Conservation (phyloP, 2,329 filamentous ascomycete species). For the Diaporthe eres region DNA sequence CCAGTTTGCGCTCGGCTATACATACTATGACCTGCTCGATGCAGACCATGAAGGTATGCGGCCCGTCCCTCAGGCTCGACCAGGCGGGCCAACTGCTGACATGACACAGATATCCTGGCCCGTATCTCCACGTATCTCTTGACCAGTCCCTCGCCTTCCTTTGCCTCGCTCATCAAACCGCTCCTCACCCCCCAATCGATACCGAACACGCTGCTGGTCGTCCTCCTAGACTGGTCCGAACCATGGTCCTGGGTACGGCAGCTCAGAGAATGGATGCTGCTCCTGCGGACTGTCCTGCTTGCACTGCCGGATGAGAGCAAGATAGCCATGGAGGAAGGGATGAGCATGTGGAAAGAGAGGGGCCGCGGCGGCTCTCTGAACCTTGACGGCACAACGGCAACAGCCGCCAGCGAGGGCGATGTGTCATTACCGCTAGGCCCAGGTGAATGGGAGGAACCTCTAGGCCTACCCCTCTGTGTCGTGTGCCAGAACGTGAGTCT, state of each 20-base stretch:
- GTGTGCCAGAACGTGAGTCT: slow-evolving; percentile 91
- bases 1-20: slow-evolving; percentile 92
- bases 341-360: slow-evolving; percentile 83
- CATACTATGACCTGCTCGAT: slow-evolving; percentile 94
- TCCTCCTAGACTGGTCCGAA: slow-evolving; percentile 95
- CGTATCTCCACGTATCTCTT: slow-evolving; percentile 91
- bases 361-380: slow-evolving; percentile 76
- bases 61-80: slow-evolving; percentile 22
- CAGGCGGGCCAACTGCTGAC: slow-evolving; percentile 40
- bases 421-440: slow-evolving; percentile 84
- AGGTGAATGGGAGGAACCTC: slow-evolving; percentile 92
- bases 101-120: slow-evolving; percentile 82
- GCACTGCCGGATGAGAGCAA: slow-evolving; percentile 83
- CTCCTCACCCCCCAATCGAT: slow-evolving; percentile 88
- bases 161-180: slow-evolving; percentile 85
- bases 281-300: slow-evolving; percentile 82
- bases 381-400: slow-evolving; percentile 71
- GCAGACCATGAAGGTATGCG: slow-evolving; percentile 91
- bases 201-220: slow-evolving; percentile 87
- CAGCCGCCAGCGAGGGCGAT: slow-evolving; percentile 74
- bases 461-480: slow-evolving; percentile 89
- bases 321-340: slow-evolving; percentile 87
- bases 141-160: slow-evolving; percentile 85
- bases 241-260: slow-evolving; percentile 94
- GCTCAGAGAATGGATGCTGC: slow-evolving; percentile 88